Percentiles rank a stretch among this genome's conserved stretches.
phyloP scores from a whole-genome alignment of 495 filamentous ascomycete species.

The Neurospora sp. region DNA sequence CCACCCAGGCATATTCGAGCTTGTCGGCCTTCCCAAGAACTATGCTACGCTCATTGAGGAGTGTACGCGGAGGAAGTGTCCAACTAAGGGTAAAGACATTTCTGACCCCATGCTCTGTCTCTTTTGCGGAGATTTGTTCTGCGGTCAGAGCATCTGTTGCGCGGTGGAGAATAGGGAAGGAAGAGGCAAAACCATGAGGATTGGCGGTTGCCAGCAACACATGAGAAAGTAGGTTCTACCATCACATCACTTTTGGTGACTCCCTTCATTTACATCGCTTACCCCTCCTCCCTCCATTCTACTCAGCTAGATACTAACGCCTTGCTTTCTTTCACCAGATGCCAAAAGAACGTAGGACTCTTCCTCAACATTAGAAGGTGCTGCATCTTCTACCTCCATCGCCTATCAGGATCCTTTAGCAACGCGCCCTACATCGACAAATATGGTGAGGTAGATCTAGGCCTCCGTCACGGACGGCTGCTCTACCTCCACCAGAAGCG shows the following conservation, averaged over 20 bases:
- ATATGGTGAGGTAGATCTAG: slow-evolving; percentile 86
- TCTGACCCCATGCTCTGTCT: slow-evolving; percentile 85
- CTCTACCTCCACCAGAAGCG: slow-evolving; percentile 86
- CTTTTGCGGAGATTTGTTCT: slow-evolving; percentile 93
- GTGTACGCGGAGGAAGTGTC: slow-evolving; percentile 73
- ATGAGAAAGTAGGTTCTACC: slow-evolving; percentile 59
- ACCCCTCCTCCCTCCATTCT: not conserved
- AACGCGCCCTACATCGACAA: slow-evolving; percentile 86
- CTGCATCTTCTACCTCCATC: slow-evolving; percentile 74
- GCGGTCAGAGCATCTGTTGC: slow-evolving; percentile 88
- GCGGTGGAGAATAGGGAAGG: slow-evolving; percentile 45
- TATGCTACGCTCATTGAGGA: slow-evolving; percentile 92
- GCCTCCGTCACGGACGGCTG: slow-evolving; percentile 70
- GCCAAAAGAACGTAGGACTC: slow-evolving; percentile 76
- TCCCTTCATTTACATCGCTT: slow-evolving; percentile 9
- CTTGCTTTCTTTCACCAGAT: slow-evolving; percentile 38
- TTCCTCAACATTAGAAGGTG: slow-evolving; percentile 97
- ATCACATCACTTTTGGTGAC: not conserved
- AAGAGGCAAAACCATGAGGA: slow-evolving; percentile 20
- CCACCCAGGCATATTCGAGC: slow-evolving; percentile 87
- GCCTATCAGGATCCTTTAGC: slow-evolving; percentile 71
- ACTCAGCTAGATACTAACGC: not conserved
- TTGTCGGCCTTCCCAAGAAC: slow-evolving; percentile 83
- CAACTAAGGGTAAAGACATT: slow-evolving; percentile 80
- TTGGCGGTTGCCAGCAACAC: slow-evolving; percentile 86